These are phyloP conservation scores for Phyllachora maydis DNA, from an alignment of 2,329 filamentous ascomycete genomes.

Conservation along the genomic window DNA sequence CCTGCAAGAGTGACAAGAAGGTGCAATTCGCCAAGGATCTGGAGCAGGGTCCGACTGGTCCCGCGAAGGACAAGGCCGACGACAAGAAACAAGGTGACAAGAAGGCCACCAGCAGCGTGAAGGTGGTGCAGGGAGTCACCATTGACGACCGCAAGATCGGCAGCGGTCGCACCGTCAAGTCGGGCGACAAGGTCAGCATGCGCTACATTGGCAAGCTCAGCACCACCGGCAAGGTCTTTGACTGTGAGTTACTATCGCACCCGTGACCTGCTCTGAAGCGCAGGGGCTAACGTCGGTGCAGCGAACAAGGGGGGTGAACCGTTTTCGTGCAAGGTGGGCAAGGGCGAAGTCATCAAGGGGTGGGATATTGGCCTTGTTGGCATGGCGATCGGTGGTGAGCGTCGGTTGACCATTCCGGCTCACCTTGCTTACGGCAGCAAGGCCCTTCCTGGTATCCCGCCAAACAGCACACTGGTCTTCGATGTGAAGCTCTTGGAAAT, in stretches of 20 bases:
- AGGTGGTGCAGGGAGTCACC: constrained; percentile 71
- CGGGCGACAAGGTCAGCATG: constrained; percentile 77
- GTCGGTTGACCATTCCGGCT: constrained; percentile 75
- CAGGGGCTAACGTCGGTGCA: constrained; percentile 13
- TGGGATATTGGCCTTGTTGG: constrained; percentile 91
- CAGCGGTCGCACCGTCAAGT: constrained; percentile 68
- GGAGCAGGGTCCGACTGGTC: constrained; percentile 80
- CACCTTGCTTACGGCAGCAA: constrained; percentile 79
- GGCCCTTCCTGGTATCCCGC: constrained; percentile 64
- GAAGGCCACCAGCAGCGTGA: constrained; percentile 36
- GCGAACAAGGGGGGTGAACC: constrained; percentile 99
- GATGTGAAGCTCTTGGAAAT: constrained; percentile 75
- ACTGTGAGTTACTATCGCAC: constrained; percentile 38
- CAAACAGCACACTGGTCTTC: constrained; percentile 80
- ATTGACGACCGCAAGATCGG: constrained; percentile 92
- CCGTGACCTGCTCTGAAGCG: neutral
- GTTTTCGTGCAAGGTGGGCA: constrained; percentile 86
- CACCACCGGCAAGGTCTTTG: constrained; percentile 83
- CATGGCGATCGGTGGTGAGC: constrained; percentile 87
- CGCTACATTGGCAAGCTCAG: constrained; percentile 90
- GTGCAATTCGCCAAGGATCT: constrained; percentile 98
- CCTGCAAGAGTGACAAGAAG: constrained; percentile 61
- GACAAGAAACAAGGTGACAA: no score
- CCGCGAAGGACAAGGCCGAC: constrained; percentile 17
- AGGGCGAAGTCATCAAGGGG: constrained; percentile 93